phyloP scores from a whole-genome alignment of 352 stramenopile species.

The Halophytophthora polymorphica region DNA sequence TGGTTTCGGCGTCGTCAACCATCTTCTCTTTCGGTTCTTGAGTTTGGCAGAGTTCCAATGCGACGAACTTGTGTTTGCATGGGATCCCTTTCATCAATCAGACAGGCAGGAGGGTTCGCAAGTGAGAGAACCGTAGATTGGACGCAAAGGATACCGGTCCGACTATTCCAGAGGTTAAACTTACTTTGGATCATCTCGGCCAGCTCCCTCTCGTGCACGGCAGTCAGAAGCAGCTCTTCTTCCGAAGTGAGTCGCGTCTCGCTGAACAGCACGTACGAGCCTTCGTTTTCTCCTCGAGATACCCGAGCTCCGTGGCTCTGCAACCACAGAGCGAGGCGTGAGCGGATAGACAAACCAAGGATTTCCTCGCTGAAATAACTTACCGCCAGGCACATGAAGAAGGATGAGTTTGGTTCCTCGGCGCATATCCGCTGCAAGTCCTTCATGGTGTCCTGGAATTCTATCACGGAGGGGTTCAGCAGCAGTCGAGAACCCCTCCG shows the following conservation, averaged over 20 bases:
- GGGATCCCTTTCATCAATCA: conserved; percentile 42
- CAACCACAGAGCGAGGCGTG: no score
- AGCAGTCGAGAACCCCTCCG: conserved; percentile 52
- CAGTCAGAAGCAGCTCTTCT: conserved; percentile 65
- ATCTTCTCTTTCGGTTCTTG: conserved; percentile 46
- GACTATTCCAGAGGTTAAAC: background rate
- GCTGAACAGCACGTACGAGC: conserved; percentile 71
- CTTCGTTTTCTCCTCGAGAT: conserved; percentile 44
- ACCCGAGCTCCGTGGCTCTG: conserved; percentile 73
- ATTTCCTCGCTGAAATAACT: conserved; percentile 1
- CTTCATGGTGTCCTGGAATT: conserved; percentile 75
- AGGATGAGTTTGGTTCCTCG: conserved; percentile 35
- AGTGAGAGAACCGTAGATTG: background rate
- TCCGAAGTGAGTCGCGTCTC: conserved; percentile 65
- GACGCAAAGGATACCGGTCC: background rate
- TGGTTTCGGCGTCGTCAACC: conserved; percentile 25
- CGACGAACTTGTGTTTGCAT: conserved; percentile 60
- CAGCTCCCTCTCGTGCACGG: conserved; percentile 59
- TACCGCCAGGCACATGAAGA: conserved; percentile 69
- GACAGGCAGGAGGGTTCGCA: background rate
- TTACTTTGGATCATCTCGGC: conserved; percentile 57
- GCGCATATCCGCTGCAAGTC: conserved; percentile 45
- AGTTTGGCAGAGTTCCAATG: conserved; percentile 63
- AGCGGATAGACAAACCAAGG: background rate
- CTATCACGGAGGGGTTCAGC: conserved; percentile 78